phyloP scores from a whole-genome alignment of 1,284 basidiomycete genomes.

The Taiwanofungus camphoratus region DNA sequence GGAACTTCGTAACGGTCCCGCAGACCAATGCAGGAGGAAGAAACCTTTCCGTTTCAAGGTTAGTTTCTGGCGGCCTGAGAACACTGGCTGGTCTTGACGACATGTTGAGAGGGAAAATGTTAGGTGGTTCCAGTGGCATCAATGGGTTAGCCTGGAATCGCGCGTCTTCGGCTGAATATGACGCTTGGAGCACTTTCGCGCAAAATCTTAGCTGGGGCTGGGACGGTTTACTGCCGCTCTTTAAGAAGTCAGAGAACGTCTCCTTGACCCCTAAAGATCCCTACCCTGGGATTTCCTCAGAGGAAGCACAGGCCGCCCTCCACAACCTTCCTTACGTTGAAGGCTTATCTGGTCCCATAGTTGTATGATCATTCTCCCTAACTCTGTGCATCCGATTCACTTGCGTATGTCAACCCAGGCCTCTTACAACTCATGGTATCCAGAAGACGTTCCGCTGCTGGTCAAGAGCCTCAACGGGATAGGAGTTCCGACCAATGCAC shows the following conservation, averaged over 20 bases:
- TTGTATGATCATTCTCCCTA: too few relatives aligned
- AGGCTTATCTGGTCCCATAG: too few relatives aligned
- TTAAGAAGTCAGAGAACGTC: constrained; percentile 5
- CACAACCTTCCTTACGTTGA: background rate
- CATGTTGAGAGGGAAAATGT: constrained; percentile 3
- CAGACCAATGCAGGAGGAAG: background rate
- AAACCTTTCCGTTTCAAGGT: constrained; percentile 2
- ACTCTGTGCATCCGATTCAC: too few relatives aligned
- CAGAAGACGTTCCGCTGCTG: background rate
- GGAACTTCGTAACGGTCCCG: constrained; percentile 2
- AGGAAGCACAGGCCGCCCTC: background rate
- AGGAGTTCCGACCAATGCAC: background rate
- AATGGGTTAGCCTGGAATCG: constrained; percentile 6
- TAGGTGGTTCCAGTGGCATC: constrained; percentile 7
- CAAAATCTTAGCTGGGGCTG: constrained; percentile 1
- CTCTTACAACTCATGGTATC: background rate
- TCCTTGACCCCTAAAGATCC: background rate
- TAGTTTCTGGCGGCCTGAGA: background rate
- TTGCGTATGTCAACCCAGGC: background rate
- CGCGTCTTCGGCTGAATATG: constrained; percentile 2
- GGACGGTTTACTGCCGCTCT: constrained; percentile 4
- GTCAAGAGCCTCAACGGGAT: background rate
- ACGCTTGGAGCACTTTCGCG: constrained; percentile 1
- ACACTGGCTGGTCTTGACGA: too few relatives aligned
- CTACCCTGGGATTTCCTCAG: constrained; percentile 1